Evolutionary conservation across 2,329 filamentous ascomycete genomes (phyloP).

Genomic region (Botryotinia globosa): DNA sequence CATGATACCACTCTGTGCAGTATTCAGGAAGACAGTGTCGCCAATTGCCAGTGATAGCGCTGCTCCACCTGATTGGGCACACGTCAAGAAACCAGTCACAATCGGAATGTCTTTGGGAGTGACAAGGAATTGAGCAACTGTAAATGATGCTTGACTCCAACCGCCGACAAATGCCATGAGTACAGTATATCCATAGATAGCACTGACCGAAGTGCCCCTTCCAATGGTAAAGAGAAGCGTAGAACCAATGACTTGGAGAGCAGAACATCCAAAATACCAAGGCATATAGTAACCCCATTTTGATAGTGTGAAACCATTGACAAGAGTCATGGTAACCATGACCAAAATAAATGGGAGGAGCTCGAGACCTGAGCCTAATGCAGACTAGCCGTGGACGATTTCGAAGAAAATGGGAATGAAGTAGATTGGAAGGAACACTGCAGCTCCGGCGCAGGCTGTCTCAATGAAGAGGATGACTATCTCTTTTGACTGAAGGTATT

Average conservation of each 20-base stretch:
- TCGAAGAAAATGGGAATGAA: conserved; percentile 49
- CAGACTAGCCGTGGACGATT: conserved; percentile 48
- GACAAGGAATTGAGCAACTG: not conserved
- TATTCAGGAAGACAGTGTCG: conserved; percentile 1
- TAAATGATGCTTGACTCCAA: not conserved
- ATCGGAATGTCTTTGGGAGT: not conserved
- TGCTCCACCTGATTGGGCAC: not conserved
- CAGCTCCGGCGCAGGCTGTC: conserved; percentile 39
- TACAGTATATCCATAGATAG: not conserved
- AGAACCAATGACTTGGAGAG: not conserved
- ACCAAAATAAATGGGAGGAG: conserved; percentile 41
- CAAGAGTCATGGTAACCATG: conserved; percentile 38
- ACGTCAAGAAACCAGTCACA: not conserved
- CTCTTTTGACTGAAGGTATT: conserved; percentile 39
- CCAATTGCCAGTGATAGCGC: not conserved
- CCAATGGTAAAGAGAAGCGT: not conserved
- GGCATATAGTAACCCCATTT: conserved; percentile 41
- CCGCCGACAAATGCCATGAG: not conserved
- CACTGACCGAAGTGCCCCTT: not conserved
- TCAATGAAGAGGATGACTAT: conserved; percentile 40
- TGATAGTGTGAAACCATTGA: conserved; percentile 38
- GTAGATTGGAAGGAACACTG: conserved; percentile 43
- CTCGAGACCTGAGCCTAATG: conserved; percentile 44
- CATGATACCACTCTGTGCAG: not conserved
- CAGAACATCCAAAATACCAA: conserved; percentile 38